Evolutionary conservation across 2,329 filamentous ascomycete genomes (phyloP), one percentile per base, ranked within the genome.

Genomic region (Pseudonectria foliicola): DNA sequence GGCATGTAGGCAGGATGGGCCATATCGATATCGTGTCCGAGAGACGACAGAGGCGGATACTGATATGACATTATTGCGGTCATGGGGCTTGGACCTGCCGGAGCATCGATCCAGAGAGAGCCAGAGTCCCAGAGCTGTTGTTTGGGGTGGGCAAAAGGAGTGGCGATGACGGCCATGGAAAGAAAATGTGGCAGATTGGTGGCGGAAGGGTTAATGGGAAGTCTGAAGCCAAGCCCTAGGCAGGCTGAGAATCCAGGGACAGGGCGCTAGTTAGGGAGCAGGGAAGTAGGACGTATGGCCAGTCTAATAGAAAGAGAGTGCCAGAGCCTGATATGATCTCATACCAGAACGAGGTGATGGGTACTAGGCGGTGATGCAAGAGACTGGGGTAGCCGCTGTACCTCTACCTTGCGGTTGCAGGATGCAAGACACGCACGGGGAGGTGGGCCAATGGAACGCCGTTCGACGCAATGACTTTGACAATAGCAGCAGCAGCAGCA

Each of bases 1-100:
- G 51, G 35, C 63, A 40, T 37, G 33, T 49, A 71, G 37, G 55
- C 53, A 33, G 60, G 48, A 33, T 62, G 59, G 31, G 62, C 53
- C 43, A 66, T 53, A 37, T 63, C 61, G 57, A 66, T 61, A 33
- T 65, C 63, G 45, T 57, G 48, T 49, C 57, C 58, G 51, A 57
- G 60, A 34, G 57, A 57, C 44, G 65, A 59, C 39, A 62, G 60
- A 43, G 62, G 56, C 30, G 67, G 62, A 49, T 71, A 73, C 43
- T 69, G 66, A 50, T 70, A 68, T 43, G 70, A 61, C 67, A 72
- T 71, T 44, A 39, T 33, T 21, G 31, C 36, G 34, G 42, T 41
- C 43, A 50, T 49, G 33, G 41, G 37, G 33, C 25, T 30, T 16
- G 40, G 16, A 13, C 23, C 35, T 26, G 41, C 31, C 23, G 42